Percentiles rank a stretch among this genome's conserved stretches.
Conservation (phyloP, 1,139 yeast species). For the Wickerhamomyces sp. region DNA sequence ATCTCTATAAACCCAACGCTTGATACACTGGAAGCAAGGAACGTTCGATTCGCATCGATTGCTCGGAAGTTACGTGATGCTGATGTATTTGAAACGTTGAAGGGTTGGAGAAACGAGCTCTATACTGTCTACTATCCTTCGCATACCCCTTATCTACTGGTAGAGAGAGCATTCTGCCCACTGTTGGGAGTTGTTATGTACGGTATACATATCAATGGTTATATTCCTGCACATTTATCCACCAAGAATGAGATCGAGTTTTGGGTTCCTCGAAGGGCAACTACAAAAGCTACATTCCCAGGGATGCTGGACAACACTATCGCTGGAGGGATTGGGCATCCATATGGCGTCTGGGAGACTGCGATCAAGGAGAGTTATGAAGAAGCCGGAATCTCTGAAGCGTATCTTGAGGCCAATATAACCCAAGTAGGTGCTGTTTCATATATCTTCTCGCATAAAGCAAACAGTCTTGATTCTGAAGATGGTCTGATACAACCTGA, state of each 20-base stretch:
- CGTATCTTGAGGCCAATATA: slow-evolving; percentile 42
- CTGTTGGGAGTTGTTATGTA: slow-evolving; percentile 82
- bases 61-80: slow-evolving; percentile 40
- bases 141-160: slow-evolving; percentile 50
- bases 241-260: slow-evolving; percentile 43
- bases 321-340: slow-evolving; percentile 92
- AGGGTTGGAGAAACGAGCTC: slow-evolving; percentile 87
- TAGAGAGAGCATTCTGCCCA: slow-evolving; percentile 81
- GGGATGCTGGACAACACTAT: slow-evolving; percentile 88
- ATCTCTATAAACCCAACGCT: slow-evolving; percentile 36
- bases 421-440: slow-evolving; percentile 61
- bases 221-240: slow-evolving; percentile 39
- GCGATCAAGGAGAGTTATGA: slow-evolving; percentile 81
- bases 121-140: slow-evolving; percentile 64
- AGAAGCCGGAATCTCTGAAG: slow-evolving; percentile 74
- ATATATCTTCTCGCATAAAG: slow-evolving; percentile 33
- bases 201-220: slow-evolving; percentile 87
- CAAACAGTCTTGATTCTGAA: slow-evolving; percentile 30
- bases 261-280: slow-evolving; percentile 85
- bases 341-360: slow-evolving; percentile 71
- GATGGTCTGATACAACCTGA: slow-evolving; percentile 77
- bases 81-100: slow-evolving; percentile 37
- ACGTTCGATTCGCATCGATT: slow-evolving; percentile 35
- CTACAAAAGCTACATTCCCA: slow-evolving; percentile 80
- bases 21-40: slow-evolving; percentile 40